Base-by-base conservation (phyloP, 805 yeast genomes). In the Ogataea trehaloabstinens region DNA sequence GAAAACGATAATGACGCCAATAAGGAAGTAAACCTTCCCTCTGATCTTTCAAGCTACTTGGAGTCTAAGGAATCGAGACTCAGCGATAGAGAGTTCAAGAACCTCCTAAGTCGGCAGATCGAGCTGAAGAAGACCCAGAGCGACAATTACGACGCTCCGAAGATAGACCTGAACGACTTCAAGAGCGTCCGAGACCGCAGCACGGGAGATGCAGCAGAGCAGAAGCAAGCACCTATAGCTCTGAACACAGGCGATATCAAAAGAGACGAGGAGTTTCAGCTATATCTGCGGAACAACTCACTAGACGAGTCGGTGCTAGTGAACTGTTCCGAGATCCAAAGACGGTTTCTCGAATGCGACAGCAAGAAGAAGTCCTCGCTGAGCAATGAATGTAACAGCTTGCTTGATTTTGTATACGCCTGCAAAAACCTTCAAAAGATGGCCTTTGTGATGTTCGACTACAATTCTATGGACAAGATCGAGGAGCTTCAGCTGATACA, bases 271-370 rank as follows among this genome's bases (percentile, higher is more conserved):
- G 52, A 50, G 22, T 39, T 58, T n/a, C 61, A 59, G 3, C 45
- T 36, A 5, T 64, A 63, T 41, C 47, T 49, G 29, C 50, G 66
- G 19, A 49, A 50, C 19, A 50, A 59, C 34, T 49, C 56, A 2
- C 33, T 49, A 8, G 45, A 48, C 13, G 63, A 60, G 40, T 54
- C 61, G 2, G 56, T 61, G 2, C 39, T 53, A 4, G 52, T 54
- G 10, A 64, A 64, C 40, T 64, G 69, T 38, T 48, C 65, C 11
- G 69, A 63, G 37, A 44, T 61, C 4, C 64, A 59, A 31, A 33
- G 44, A n/a, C 29, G 31, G 24, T 60, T 55, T 34, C 42, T 57
- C 19, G 45, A 55, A 13, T 63, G 68, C 45, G 42, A 57, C 12
- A 42, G 40, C 19, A 32, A 37, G 13, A 52, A 52, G 22, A 43